Percentiles rank a stretch among this genome's conserved stretches.
Conservation (phyloP, 2,329 filamentous ascomycete species). For the Geosmithia morbida region DNA sequence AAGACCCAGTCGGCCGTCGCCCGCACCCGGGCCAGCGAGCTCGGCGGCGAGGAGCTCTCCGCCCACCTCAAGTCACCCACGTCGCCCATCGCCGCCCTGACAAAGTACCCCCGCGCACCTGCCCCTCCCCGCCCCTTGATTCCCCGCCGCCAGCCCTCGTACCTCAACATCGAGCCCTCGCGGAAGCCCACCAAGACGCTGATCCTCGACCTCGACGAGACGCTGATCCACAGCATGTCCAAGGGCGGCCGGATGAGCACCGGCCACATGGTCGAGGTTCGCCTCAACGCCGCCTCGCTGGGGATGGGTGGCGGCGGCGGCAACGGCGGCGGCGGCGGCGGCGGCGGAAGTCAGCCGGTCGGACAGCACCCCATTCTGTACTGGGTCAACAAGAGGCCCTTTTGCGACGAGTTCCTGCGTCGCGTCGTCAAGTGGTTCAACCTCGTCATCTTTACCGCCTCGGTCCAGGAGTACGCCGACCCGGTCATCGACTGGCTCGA, state of each 20-base stretch:
- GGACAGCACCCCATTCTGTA: conserved; percentile 87
- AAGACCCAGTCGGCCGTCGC: conserved; percentile 38
- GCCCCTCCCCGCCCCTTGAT: conserved; percentile 82
- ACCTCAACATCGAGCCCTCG: conserved; percentile 47
- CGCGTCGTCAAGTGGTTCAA: conserved; percentile 97
- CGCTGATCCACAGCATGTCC: conserved; percentile 93
- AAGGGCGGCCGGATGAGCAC: conserved; percentile 92
- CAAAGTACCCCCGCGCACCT: conserved; percentile 81
- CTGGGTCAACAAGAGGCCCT: conserved; percentile 95
- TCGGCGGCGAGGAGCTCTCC: conserved; percentile 38
- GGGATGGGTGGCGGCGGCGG: conserved; percentile 51
- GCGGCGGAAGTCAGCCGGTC: not conserved
- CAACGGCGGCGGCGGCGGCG: conserved; percentile 3
- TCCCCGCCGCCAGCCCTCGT: conserved; percentile 78
- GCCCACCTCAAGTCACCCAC: conserved; percentile 89
- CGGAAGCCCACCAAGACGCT: conserved; percentile 71
- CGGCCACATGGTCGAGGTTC: conserved; percentile 98
- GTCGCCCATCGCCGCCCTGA: conserved; percentile 63
- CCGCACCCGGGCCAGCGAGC: conserved; percentile 24
- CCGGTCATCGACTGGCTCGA: conserved; percentile 98
- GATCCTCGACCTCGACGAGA: conserved; percentile 92
- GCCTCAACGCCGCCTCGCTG: conserved; percentile 59
- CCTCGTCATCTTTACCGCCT: conserved; percentile 89
- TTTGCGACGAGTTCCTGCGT: conserved; percentile 91
- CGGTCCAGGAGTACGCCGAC: conserved; percentile 96